These are phyloP conservation scores for Inonotus hispidus DNA, from an alignment of 1,284 basidiomycete species.

Conservation along the genomic window DNA sequence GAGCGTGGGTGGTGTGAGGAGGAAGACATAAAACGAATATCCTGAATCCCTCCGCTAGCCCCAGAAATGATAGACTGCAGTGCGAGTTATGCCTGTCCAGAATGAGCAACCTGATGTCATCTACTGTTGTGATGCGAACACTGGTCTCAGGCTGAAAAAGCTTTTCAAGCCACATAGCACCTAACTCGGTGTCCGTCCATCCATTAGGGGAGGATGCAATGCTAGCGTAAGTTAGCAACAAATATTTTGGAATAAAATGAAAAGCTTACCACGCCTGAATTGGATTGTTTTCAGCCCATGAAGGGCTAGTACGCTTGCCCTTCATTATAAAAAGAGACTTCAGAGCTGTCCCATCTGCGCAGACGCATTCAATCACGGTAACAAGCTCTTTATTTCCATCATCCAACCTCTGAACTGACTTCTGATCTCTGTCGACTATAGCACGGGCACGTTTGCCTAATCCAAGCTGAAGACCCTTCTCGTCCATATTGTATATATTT, in stretches of 20 bases:
- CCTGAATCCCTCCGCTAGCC: conserved; percentile 24
- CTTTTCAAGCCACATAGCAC: conserved; percentile 31
- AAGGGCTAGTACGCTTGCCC: conserved; percentile 7
- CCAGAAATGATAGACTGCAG: conserved; percentile 23
- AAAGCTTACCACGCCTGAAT: not conserved
- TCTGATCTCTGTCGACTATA: conserved; percentile 6
- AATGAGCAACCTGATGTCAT: conserved; percentile 21
- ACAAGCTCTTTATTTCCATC: conserved; percentile 19
- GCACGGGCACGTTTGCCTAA: not conserved
- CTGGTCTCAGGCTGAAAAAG: conserved; percentile 8
- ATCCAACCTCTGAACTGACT: not conserved
- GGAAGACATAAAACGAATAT: conserved; percentile 33
- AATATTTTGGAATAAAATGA: not conserved
- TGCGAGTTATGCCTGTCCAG: conserved; percentile 33
- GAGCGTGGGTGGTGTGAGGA: conserved; percentile 34
- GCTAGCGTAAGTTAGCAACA: conserved; percentile 8
- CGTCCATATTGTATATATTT: conserved; percentile 27
- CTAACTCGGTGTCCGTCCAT: conserved; percentile 37
- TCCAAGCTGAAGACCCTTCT: conserved; percentile 22
- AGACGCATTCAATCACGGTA: conserved; percentile 21
- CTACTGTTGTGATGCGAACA: not conserved
- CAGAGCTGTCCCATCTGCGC: conserved; percentile 14
- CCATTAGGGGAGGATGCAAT: conserved; percentile 30
- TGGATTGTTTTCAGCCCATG: not conserved
- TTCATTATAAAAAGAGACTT: conserved; percentile 17